These are phyloP conservation scores for Punica granatum DNA, from an alignment of 345 rosid genomes.

Conservation along the genomic window DNA sequence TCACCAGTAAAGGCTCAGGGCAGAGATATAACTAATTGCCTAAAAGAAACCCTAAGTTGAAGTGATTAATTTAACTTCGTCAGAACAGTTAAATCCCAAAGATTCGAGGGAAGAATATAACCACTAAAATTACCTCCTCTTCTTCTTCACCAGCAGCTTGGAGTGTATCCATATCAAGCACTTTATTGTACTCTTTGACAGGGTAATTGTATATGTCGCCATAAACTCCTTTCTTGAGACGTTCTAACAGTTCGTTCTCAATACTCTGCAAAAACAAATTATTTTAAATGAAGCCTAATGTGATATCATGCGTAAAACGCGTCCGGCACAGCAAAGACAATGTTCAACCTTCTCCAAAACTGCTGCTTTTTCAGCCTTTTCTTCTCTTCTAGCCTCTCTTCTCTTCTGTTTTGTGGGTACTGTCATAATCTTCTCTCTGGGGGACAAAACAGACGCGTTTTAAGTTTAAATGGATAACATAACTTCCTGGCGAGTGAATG, in stretches of 20 bases:
- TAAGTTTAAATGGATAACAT: not conserved
- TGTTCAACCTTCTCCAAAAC: conserved; percentile 61
- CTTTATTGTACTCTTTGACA: conserved; percentile 24
- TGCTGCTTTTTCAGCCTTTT: conserved; percentile 83
- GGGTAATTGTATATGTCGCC: conserved; percentile 67
- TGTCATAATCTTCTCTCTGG: conserved; percentile 65
- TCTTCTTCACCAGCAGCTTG: conserved; percentile 27
- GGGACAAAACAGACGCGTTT: conserved; percentile 4
- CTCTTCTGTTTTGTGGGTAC: conserved; percentile 56
- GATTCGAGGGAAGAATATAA: too few relatives aligned
- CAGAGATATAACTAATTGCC: not conserved
- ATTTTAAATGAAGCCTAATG: not conserved
- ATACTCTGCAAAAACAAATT: conserved; percentile 44
- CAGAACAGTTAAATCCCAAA: too few relatives aligned
- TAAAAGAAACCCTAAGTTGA: too few relatives aligned
- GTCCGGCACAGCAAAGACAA: not conserved
- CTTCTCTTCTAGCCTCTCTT: conserved; percentile 78
- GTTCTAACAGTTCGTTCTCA: conserved; percentile 75
- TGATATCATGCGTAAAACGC: conserved; percentile 3
- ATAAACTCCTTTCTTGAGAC: conserved; percentile 66
- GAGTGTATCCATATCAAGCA: conserved; percentile 40
- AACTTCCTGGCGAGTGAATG: not conserved
- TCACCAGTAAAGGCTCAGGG: not conserved
- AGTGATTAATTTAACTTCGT: not conserved
- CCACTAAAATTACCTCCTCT: conserved; percentile 40